Conservation (phyloP, 2,329 filamentous ascomycete genomes). For the Nemania sp. region DNA sequence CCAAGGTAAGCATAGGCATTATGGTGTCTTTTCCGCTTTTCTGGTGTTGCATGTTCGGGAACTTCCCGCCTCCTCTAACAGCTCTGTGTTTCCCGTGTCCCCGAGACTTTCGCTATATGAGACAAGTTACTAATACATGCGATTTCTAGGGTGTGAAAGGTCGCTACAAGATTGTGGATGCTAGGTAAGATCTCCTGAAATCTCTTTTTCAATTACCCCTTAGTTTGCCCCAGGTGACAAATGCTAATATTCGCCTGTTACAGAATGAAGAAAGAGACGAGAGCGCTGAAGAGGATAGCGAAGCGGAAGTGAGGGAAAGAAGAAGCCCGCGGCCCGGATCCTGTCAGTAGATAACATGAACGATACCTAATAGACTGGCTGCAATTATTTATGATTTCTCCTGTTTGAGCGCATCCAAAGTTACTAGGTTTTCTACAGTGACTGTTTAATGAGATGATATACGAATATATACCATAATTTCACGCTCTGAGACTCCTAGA, state of each 20-base stretch:
- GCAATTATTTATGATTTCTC: too few species aligned
- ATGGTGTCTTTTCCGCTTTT: not conserved
- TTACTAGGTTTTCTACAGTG: too few species aligned
- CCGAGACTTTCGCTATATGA: not conserved
- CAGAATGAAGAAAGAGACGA: constrained; percentile 37
- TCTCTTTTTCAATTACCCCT: not conserved
- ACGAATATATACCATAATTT: too few species aligned
- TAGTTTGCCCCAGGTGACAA: not conserved
- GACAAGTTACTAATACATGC: constrained; percentile 8
- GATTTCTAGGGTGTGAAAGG: constrained; percentile 25
- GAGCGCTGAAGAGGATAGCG: constrained; percentile 33
- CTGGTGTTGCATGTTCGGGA: not conserved
- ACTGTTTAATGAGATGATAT: too few species aligned
- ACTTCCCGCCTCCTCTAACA: not conserved
- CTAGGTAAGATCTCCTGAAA: constrained; percentile 16
- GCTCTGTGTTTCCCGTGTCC: not conserved
- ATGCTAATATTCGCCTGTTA: constrained; percentile 7
- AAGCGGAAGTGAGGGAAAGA: constrained; percentile 26
- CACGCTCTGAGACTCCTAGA: too few species aligned
- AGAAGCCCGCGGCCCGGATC: not conserved
- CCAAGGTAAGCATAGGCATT: constrained; percentile 56
- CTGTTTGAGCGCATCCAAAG: too few species aligned
- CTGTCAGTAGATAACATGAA: not conserved
- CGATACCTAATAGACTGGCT: not conserved
- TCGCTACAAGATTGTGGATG: constrained; percentile 31